Evolutionary conservation across 2,329 filamentous ascomycete species (phyloP).

Genomic region (Aspergillus pseudoglaucus): DNA sequence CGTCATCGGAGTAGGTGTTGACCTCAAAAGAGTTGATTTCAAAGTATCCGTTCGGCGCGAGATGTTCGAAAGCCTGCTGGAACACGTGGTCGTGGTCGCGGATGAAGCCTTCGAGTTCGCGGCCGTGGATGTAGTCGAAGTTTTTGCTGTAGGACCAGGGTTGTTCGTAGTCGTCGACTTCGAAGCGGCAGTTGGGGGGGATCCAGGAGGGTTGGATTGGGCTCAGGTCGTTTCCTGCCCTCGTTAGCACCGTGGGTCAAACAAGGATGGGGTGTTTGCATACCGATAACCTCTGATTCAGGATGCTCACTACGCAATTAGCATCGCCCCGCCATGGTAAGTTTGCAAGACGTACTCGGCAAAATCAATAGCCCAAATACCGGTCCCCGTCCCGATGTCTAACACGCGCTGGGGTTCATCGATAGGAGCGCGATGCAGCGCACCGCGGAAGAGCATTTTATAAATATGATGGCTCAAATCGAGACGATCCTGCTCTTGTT

Average conservation of each 20-base stretch:
- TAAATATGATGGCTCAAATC: conserved; percentile 32
- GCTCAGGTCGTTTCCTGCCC: conserved; percentile 25
- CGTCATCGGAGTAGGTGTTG: conserved; percentile 71
- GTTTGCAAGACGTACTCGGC: conserved; percentile 34
- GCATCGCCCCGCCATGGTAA: too few relatives aligned
- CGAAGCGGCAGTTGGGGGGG: conserved; percentile 29
- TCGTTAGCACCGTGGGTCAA: too few relatives aligned
- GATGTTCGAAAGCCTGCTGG: conserved; percentile 15
- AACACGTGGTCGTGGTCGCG: conserved; percentile 23
- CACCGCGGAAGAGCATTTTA: conserved; percentile 25
- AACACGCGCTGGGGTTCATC: conserved; percentile 22
- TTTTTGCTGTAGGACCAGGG: conserved; percentile 22
- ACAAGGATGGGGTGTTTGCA: too few relatives aligned
- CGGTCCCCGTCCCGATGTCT: conserved; percentile 32
- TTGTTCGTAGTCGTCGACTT: conserved; percentile 27
- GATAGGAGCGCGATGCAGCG: conserved; percentile 20
- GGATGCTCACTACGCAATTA: conserved; percentile 16
- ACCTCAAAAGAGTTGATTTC: conserved; percentile 66
- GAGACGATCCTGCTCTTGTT: conserved; percentile 30
- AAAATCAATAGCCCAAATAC: conserved; percentile 33
- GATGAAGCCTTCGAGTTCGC: conserved; percentile 25
- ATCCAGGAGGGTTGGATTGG: conserved; percentile 28
- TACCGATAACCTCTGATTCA: conserved; percentile 25
- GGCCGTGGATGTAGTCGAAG: conserved; percentile 28
- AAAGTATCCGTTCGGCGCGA: conserved; percentile 23